Evolutionary conservation across 1,284 basidiomycete species (phyloP), one percentile per base, ranked within the genome.

Genomic region (Ceratobasidium theobromae): DNA sequence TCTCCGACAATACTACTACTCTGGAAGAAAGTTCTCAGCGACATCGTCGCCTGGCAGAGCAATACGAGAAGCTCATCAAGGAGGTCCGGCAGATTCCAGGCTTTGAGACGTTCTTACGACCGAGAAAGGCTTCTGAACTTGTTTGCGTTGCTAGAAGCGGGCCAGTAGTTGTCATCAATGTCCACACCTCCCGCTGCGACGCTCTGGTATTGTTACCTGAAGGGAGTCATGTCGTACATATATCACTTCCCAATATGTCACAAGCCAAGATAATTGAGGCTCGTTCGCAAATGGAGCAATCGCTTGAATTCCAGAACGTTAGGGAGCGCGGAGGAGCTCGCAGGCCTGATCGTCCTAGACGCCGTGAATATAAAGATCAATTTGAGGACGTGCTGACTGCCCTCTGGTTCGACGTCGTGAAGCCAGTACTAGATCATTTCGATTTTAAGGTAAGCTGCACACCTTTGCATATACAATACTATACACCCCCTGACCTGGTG

Each of bases 41-140:
- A 4, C 58, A 71, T 25, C 67, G 66, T 14, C 30, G 49, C 68
- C n/a, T n/a, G n/a, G n/a, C n/a, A n/a, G n/a, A n/a, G n/a, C n/a
- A n/a, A 40, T 70, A 67, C 57, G 70, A 73, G 25, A 21, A 18
- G 9, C 66, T 71, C 1, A 18, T 72, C 6, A 30, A 40, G 16
- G 23, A 69, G 14, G 43, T 41, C 9, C 69, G 58, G 14, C 6
- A 12, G 14, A 32, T 53, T 8, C 65, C 68, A 16, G 40, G 55
- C 9, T 53, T 62, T 11, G 33, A 62, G 6, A 23, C 32, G 14
- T 67, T 68, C 32, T 14, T 68, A 21, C 9, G 25, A 3, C 60
- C 65, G 3, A 40, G 21, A 21, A 53, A 51, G 18, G 38, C 46
- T 9, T 12, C n/a, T 2, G 32, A 46, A 9, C 43, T 70, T 3